Percentiles rank a stretch among this genome's conserved stretches.
phyloP scores from a whole-genome alignment of 768 basidiomycete genomes.

The Pholiota microspora region DNA sequence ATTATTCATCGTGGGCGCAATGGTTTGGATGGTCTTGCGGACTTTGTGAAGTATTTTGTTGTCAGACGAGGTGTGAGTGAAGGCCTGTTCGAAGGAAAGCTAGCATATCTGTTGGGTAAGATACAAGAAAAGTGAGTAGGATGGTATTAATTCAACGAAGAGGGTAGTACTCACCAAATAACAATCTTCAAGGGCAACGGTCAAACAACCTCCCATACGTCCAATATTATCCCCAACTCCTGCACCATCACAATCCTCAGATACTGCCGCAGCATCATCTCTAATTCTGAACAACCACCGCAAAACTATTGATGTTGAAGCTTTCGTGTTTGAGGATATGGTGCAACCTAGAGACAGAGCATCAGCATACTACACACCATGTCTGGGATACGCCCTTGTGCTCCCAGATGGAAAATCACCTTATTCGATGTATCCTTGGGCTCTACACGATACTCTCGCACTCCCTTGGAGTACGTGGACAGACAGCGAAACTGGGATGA shows the following conservation, averaged over 20 bases:
- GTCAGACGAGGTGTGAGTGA: slow-evolving; percentile 16
- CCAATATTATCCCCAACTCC: too few relatives aligned
- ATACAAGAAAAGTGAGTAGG: neutral
- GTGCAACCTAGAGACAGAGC: too few relatives aligned
- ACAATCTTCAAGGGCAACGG: too few relatives aligned
- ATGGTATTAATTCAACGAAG: neutral
- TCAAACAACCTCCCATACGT: too few relatives aligned
- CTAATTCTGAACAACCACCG: too few relatives aligned
- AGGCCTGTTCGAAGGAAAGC: slow-evolving; percentile 25
- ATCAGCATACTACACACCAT: too few relatives aligned
- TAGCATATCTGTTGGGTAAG: slow-evolving; percentile 14
- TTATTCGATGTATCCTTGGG: neutral
- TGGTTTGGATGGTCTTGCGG: slow-evolving; percentile 21
- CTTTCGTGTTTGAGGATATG: too few relatives aligned
- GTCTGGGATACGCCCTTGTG: neutral
- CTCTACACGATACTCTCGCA: neutral
- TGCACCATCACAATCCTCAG: too few relatives aligned
- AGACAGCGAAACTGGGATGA: neutral
- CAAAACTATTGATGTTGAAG: too few relatives aligned
- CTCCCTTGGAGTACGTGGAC: neutral
- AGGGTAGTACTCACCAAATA: too few relatives aligned
- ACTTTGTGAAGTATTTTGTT: slow-evolving; percentile 22
- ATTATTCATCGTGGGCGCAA: slow-evolving; percentile 14
- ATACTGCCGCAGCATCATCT: too few relatives aligned
- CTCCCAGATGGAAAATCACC: neutral